Percentiles rank a stretch among this genome's conserved stretches.
Evolutionary conservation across 2,329 filamentous ascomycete genomes (phyloP).

Genomic region (Nothophoma quercina): DNA sequence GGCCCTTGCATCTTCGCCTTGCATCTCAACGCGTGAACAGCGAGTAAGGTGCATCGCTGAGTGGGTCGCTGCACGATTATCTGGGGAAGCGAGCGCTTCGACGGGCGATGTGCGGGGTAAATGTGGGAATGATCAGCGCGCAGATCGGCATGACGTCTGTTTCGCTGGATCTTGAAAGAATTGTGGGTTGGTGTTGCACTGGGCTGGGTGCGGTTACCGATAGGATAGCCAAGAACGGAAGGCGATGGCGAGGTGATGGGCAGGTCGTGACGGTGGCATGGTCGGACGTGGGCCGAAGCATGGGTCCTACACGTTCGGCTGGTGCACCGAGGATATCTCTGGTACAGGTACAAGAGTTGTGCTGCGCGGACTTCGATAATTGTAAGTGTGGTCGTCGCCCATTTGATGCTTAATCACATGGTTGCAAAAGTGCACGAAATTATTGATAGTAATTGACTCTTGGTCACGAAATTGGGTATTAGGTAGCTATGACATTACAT

Average conservation of each 20-base stretch:
- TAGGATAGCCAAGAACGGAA: not conserved
- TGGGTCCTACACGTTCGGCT: constrained; percentile 1
- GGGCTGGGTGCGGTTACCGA: not conserved
- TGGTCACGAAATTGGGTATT: constrained; percentile 11
- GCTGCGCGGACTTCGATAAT: too few species aligned
- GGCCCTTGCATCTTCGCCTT: constrained; percentile 13
- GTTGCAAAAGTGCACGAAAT: not conserved
- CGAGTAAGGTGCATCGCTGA: constrained; percentile 4
- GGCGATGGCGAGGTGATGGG: not conserved
- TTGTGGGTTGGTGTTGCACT: constrained; percentile 6
- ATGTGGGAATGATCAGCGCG: constrained; percentile 15
- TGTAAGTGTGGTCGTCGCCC: too few species aligned
- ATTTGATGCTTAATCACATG: too few species aligned
- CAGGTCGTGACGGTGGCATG: not conserved
- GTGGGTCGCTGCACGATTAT: constrained; percentile 11
- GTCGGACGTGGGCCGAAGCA: not conserved
- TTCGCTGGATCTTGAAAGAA: constrained; percentile 2
- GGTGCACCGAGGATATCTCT: not conserved
- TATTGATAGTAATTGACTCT: not conserved
- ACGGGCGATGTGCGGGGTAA: constrained; percentile 29
- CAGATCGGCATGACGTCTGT: constrained; percentile 18
- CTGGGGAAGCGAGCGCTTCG: constrained; percentile 22
- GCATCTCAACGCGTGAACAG: constrained; percentile 12
- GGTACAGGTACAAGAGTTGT: not conserved
- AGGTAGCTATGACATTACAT: constrained; percentile 10